Conservation (phyloP, 2,329 filamentous ascomycete genomes). For the Ophiostoma sp. region DNA sequence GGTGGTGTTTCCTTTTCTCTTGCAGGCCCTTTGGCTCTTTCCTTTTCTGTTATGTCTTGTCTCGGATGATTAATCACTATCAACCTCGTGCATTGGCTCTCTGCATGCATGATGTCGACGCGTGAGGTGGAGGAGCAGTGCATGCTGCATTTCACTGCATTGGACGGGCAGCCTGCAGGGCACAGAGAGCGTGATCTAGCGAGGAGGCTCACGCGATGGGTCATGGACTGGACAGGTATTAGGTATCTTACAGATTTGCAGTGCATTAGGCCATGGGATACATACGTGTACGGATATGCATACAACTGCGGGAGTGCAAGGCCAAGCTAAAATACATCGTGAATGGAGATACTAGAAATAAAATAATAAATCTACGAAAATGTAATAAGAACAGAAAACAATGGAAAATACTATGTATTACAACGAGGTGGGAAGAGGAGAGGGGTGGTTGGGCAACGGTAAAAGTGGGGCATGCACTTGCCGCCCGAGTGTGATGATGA, state of each 20-base stretch:
- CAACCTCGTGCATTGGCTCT: neutral
- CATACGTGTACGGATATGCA: constrained; percentile 3
- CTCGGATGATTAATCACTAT: neutral
- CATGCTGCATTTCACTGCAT: constrained; percentile 11
- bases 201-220: constrained; percentile 10
- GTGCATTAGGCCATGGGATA: constrained; percentile 5
- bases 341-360: neutral
- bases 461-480: neutral
- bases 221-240: neutral
- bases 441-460: neutral
- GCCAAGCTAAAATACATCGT: no score
- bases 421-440: neutral
- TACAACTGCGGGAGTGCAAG: constrained; percentile 4
- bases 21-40: neutral
- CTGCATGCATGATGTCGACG: constrained; percentile 1
- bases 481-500: neutral
- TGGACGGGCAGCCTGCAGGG: neutral
- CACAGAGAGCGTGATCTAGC: neutral
- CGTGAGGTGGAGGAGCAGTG: constrained; percentile 6
- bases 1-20: neutral
- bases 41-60: neutral
- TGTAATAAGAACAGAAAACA: neutral
- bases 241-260: neutral
- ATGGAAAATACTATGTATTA: neutral
- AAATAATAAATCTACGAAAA: neutral